Evolutionary conservation across 345 rosid species (phyloP), one percentile per base, ranked within the genome.

Genomic region (Anastatica hierochuntica): DNA sequence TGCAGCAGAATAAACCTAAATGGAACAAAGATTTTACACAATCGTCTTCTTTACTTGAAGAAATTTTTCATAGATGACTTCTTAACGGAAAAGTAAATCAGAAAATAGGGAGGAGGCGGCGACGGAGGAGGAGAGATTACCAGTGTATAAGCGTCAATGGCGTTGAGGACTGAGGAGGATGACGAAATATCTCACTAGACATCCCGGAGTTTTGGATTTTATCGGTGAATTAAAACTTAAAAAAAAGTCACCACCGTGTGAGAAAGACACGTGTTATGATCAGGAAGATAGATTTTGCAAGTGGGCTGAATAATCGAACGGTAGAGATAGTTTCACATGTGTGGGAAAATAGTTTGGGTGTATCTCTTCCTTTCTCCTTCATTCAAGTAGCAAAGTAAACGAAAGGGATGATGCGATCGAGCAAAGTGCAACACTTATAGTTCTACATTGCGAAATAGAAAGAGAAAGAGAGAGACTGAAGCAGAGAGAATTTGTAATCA

Each of bases 361-460:
- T 63, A 20, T 58, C 2, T 50, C 48, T 37, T n/a, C n/a, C 43
- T 51, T 10, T 14, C 14, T 29, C 31, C 56, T 29, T 19, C 30
- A 6, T 45, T n/a, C n/a, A n/a, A 52, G 66, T 30, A 18, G 59
- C 59, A 56, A 64, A 40, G 35, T 40, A 41, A 27, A 14, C 24
- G 24, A 13, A 49, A 58, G 55, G 31, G 66, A 67, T 56, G 72
- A 60, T 67, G 66, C 71, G 71, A 67, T 67, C 71, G 49, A 26
- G 49, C 36, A 4, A 66, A 59, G 43, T 59, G 55, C 56, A 59
- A 19, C 61, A 53, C 54, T n/a, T n/a, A n/a, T n/a, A n/a, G n/a
- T n/a, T n/a, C n/a, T n/a, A n/a, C n/a, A n/a, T n/a, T 16, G 45
- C 21, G 19, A 35, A 13, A 41, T 21, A 18, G 20, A 9, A 23